phyloP scores from a whole-genome alignment of 495 filamentous ascomycete genomes.

The Neurospora pannonica region DNA sequence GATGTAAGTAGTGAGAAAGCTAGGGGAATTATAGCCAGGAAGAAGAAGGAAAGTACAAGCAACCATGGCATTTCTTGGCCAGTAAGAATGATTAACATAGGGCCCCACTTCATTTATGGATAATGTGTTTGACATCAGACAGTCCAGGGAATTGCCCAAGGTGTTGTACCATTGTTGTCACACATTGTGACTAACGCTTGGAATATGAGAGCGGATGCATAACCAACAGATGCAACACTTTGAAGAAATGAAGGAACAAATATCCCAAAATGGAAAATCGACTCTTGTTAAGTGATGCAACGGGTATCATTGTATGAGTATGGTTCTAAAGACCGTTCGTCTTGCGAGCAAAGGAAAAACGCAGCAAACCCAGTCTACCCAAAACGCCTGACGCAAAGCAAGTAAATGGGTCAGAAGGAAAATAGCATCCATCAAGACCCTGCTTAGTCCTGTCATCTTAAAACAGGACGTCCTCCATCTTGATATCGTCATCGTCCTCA shows the following conservation, averaged over 20 bases:
- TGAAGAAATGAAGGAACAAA: neutral
- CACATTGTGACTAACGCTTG: neutral
- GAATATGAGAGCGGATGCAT: neutral
- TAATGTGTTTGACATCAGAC: neutral
- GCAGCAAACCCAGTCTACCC: neutral
- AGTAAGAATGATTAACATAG: neutral
- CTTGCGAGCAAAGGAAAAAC: neutral
- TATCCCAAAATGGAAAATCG: neutral
- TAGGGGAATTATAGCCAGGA: neutral
- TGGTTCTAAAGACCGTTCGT: neutral
- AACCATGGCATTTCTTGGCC: neutral
- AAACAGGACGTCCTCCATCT: constrained; percentile 64
- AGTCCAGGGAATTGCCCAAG: neutral
- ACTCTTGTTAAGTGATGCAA: constrained; percentile 2
- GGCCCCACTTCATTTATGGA: neutral
- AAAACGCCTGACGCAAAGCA: constrained; percentile 8
- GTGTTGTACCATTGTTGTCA: neutral
- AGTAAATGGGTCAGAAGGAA: neutral
- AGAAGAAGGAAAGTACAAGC: neutral
- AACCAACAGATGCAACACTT: neutral
- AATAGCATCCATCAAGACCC: neutral
- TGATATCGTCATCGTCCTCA: constrained; percentile 56
- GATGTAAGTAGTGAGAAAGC: neutral
- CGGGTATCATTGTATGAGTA: constrained; percentile 14
- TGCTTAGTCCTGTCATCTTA: neutral